Conservation (phyloP, 306 rosid species). For the Vigna reflexopilosa region DNA sequence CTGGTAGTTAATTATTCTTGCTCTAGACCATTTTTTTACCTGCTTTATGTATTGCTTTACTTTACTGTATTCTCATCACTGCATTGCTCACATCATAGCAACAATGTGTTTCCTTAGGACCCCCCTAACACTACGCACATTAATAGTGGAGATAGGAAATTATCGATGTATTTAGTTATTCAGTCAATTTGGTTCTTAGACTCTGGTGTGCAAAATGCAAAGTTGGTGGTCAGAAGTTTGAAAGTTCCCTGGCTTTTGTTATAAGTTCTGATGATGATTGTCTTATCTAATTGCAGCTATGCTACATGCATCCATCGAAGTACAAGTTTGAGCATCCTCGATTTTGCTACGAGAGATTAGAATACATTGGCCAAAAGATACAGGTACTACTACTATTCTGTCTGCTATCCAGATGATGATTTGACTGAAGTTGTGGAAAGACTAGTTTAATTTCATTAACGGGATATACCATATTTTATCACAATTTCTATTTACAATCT, state of each 20-base stretch:
- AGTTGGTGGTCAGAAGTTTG: constrained; percentile 9
- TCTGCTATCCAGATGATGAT: constrained; percentile 32
- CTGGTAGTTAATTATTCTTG: constrained; percentile 9
- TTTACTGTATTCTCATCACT: not conserved
- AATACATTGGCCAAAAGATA: constrained; percentile 91
- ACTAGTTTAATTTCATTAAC: constrained; percentile 15
- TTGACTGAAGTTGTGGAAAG: constrained; percentile 30
- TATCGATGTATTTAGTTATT: not conserved
- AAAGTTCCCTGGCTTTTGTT: constrained; percentile 31
- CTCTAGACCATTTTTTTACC: constrained; percentile 27
- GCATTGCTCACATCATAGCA: constrained; percentile 13
- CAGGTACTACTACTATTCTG: constrained; percentile 61
- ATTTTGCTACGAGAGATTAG: constrained; percentile 89
- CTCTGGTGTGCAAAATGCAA: constrained; percentile 21
- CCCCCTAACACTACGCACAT: constrained; percentile 16
- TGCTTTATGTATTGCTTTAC: constrained; percentile 25
- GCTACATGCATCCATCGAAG: constrained; percentile 93
- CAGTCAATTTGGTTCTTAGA: constrained; percentile 33
- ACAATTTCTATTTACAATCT: constrained; percentile 5
- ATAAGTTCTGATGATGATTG: constrained; percentile 42
- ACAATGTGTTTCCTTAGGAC: not conserved
- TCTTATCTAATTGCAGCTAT: constrained; percentile 67
- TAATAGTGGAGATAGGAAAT: too few species aligned
- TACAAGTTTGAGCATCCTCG: constrained; percentile 95
- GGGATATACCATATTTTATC: constrained; percentile 14